Evolutionary conservation across 2,329 filamentous ascomycete species (phyloP), one percentile per base, ranked within the genome.

Genomic region (Paraphaeosphaeria sporulosa): DNA sequence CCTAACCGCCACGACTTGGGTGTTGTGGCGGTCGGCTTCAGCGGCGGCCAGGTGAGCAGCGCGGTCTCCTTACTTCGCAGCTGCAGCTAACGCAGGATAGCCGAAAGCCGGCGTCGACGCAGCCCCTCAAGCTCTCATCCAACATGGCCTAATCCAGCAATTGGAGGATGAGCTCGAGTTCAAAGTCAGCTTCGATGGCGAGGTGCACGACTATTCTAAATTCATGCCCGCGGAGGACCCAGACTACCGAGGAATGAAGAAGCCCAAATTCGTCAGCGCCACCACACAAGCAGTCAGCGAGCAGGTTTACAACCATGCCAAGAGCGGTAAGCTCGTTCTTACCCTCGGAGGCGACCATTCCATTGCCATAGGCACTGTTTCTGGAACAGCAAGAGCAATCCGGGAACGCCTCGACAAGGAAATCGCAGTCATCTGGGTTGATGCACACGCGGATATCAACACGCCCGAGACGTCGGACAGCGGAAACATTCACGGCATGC

Each of bases 401-500:
- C 88, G 92, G 60, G 94, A 99, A 84, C 84, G 94, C 19, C 82
- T 96, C 60, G 87, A 84, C 47, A 86, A 90, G 58, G 94, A 98
- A 71, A 89, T 97, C 64, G 95, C 93, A 13, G 92, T 99, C 59
- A 96, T 99, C 78, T 99, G 95, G 95, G 95, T 99, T 34, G 95
- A 99, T 79, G 95, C 95, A 27, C 95, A 99, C 79, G 90, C 94
- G 57, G 95, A 99, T 79, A 97, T 99, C 84, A 99, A 99, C 82
- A 93, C 92, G 1, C 95, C 94, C 55, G 94, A 98, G 86, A 90
- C 88, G 50, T 94, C 90, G 66, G 91, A 86, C 44, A 95, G 91
- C 68, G 95, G 95, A 36, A 98, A 98, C 80, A 91, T 99, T 64
- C 95, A 99, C 81, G 95, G 95, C 70, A 99, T 99, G 95, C 95